Percentiles rank a stretch among this genome's conserved stretches.
Conservation (phyloP, 805 yeast genomes). For the Metschnikowia chrysomelidarum region DNA sequence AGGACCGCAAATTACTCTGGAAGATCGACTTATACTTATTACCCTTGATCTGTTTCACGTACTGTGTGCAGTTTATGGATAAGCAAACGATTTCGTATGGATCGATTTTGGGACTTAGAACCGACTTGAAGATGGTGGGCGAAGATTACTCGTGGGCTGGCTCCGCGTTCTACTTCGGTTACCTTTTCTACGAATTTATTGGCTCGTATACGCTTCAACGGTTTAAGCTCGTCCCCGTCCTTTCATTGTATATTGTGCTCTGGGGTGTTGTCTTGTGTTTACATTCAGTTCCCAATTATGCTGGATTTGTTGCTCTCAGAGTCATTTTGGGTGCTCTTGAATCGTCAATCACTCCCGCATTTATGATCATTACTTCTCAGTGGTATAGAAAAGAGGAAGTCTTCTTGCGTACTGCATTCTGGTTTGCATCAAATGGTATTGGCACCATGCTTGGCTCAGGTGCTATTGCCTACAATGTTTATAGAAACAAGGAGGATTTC, state of each 20-base stretch:
- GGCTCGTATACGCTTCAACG: constrained; percentile 3
- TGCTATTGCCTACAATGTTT: constrained; percentile 52
- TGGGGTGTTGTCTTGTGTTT: constrained; percentile 7
- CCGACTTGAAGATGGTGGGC: constrained; percentile 33
- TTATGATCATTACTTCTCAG: constrained; percentile 45
- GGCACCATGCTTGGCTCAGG: constrained; percentile 26
- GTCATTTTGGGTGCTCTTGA: constrained; percentile 5
- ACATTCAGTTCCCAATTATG: constrained; percentile 4
- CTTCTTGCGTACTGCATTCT: constrained; percentile 28
- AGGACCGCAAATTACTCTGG: constrained; percentile 27
- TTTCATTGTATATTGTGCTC: constrained; percentile 3
- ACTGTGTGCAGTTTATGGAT: constrained; percentile 39
- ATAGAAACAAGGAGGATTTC: constrained; percentile 36
- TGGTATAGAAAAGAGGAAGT: constrained; percentile 47
- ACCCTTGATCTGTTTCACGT: constrained; percentile 44
- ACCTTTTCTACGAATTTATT: constrained; percentile 4
- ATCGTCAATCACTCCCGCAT: constrained; percentile 4
- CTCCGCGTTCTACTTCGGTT: constrained; percentile 17
- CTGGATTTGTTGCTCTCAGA: constrained; percentile 5
- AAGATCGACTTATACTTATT: constrained; percentile 41
- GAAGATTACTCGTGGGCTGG: constrained; percentile 26
- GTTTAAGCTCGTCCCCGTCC: background rate
- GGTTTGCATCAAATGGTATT: constrained; percentile 34
- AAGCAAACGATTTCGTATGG: constrained; percentile 28
- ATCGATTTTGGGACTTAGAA: constrained; percentile 51